Conservation (phyloP, 257 asterid species). For the Ligustrum vulgare region DNA sequence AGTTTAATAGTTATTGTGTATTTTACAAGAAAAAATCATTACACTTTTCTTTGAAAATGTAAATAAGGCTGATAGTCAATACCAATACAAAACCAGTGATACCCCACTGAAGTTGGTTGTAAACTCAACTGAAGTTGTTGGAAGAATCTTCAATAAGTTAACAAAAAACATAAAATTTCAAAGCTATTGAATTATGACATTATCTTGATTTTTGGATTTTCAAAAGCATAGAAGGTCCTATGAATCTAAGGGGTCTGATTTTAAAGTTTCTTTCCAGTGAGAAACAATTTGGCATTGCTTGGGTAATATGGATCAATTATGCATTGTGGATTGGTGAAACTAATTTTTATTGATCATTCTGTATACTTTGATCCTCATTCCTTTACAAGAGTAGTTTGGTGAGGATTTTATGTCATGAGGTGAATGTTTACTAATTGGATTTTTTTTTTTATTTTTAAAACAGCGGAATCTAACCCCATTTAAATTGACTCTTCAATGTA, state of each 20-base stretch:
- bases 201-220: not conserved
- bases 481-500: constrained; percentile 5
- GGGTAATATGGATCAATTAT: constrained; percentile 3
- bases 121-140: not conserved
- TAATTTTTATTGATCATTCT: not conserved
- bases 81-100: not conserved
- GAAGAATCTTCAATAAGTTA: not conserved
- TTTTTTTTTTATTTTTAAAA: not conserved
- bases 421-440: not conserved
- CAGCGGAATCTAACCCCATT: not conserved
- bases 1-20: constrained; percentile 15
- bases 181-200: not conserved
- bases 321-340: not conserved
- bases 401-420: constrained; percentile 14
- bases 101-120: not conserved
- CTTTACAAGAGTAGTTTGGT: not conserved
- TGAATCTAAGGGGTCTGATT: not conserved
- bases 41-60: constrained; percentile 1
- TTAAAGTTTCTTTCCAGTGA: not conserved
- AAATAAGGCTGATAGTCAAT: constrained; percentile 12
- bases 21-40: not conserved
- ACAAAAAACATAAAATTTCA: not conserved
- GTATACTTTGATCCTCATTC: not conserved
- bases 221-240: constrained; percentile 1
- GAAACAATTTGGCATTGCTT: constrained; percentile 7